Conservation (phyloP, 164 flowering plant species). For the Piper betle region DNA sequence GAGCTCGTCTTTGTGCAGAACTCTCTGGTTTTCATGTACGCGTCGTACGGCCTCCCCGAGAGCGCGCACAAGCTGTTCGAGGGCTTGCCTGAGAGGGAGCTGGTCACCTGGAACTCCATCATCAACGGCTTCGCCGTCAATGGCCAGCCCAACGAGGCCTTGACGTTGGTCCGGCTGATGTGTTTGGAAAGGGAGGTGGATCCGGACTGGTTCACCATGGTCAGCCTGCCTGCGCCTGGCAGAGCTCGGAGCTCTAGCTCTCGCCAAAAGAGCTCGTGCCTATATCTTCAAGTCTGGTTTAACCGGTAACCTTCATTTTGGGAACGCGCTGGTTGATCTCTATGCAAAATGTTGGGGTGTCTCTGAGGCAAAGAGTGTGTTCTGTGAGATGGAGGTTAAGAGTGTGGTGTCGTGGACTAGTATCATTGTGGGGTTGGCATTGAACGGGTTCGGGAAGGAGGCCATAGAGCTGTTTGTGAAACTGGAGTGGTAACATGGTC, state of each 20-base stretch:
- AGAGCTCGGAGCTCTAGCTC: slow-evolving; percentile 24
- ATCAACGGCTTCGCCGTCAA: slow-evolving; percentile 26
- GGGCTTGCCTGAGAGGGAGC: slow-evolving; percentile 11
- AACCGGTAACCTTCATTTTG: slow-evolving; percentile 17
- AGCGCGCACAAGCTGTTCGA: slow-evolving; percentile 20
- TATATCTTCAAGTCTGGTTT: slow-evolving; percentile 21
- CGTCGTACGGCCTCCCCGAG: slow-evolving; percentile 19
- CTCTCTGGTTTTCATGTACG: slow-evolving; percentile 14
- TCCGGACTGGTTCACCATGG: slow-evolving; percentile 27
- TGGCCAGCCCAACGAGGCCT: slow-evolving; percentile 24
- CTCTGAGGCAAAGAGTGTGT: slow-evolving; percentile 14
- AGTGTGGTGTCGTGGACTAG: slow-evolving; percentile 27
- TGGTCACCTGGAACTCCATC: slow-evolving; percentile 25
- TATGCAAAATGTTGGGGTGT: slow-evolving; percentile 27
- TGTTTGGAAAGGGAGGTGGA: slow-evolving; percentile 16
- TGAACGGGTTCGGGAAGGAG: slow-evolving; percentile 21
- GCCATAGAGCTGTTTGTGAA: slow-evolving; percentile 17
- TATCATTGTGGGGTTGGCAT: slow-evolving; percentile 26
- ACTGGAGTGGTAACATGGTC: slow-evolving; percentile 13
- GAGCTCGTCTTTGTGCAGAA: slow-evolving; percentile 21
- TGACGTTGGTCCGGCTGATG: slow-evolving; percentile 22
- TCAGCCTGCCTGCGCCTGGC: slow-evolving; percentile 24
- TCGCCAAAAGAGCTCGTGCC: slow-evolving; percentile 23
- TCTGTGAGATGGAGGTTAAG: slow-evolving; percentile 18
- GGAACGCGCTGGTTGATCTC: slow-evolving; percentile 18